These are phyloP conservation scores for Effrenium voratum DNA, from an alignment of 73 alveolate genomes.

Conservation along the genomic window DNA sequence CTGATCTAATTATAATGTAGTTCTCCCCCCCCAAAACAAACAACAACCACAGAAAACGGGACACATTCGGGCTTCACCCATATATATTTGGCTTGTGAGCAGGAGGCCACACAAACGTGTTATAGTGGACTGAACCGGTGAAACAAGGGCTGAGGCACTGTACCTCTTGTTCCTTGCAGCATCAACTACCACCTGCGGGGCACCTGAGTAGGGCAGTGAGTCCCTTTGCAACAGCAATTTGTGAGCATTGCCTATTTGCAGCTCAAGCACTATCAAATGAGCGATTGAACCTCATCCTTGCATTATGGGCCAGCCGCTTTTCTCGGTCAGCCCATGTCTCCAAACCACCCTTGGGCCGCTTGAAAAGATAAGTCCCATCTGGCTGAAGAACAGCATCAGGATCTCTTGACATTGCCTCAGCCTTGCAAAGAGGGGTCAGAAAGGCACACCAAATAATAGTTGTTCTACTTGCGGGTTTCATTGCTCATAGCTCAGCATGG, in stretches of 20 bases:
- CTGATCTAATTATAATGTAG: too few relatives aligned
- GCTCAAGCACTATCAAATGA: neutral
- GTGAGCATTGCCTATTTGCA: neutral
- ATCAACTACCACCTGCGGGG: neutral
- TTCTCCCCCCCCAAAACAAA: too few relatives aligned
- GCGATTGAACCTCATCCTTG: slow-evolving; percentile 15
- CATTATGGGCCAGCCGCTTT: neutral
- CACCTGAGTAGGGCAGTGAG: neutral
- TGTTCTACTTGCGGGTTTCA: too few relatives aligned
- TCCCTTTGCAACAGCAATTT: neutral
- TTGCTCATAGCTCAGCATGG: too few relatives aligned
- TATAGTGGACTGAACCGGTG: too few relatives aligned
- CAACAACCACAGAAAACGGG: too few relatives aligned
- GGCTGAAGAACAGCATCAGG: neutral
- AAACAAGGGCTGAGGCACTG: neutral
- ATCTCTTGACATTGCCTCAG: too few relatives aligned
- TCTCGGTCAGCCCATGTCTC: neutral
- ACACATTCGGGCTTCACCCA: too few relatives aligned
- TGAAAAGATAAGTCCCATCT: neutral
- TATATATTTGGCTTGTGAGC: too few relatives aligned
- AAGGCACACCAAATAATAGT: too few relatives aligned
- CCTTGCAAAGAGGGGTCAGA: too few relatives aligned
- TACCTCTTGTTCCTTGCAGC: neutral
- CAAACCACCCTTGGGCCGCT: neutral
- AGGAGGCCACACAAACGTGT: too few relatives aligned